Conservation (phyloP, 345 rosid species). For the Corchorus capsularis region DNA sequence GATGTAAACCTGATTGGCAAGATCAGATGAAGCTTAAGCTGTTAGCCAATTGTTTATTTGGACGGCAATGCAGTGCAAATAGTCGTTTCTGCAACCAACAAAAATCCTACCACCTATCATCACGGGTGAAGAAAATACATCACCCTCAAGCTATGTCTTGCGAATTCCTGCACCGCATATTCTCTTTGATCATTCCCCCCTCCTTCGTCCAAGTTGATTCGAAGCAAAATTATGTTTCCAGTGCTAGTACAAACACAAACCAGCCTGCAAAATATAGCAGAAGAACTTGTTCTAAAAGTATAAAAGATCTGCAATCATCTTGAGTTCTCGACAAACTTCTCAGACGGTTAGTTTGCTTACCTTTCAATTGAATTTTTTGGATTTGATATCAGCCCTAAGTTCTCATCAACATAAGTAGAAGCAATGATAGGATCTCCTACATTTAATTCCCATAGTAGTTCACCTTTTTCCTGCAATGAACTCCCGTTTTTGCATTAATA, state of each 20-base stretch:
- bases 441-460: slow-evolving; percentile 69
- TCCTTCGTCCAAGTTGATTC: slow-evolving; percentile 33
- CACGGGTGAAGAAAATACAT: slow-evolving; percentile 89
- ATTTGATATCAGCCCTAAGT: slow-evolving; percentile 51
- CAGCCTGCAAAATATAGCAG: slow-evolving; percentile 52
- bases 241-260: slow-evolving; percentile 71
- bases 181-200: slow-evolving; percentile 28
- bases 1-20: too few species aligned
- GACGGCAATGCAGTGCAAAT: slow-evolving; percentile 63
- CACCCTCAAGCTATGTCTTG: slow-evolving; percentile 59
- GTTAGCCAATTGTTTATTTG: too few species aligned
- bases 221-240: slow-evolving; percentile 61
- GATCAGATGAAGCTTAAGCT: too few species aligned
- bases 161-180: slow-evolving; percentile 52
- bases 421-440: slow-evolving; percentile 79
- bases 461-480: too few species aligned
- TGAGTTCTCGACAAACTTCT: too few species aligned
- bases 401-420: slow-evolving; percentile 87
- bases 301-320: neutral
- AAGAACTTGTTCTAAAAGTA: neutral
- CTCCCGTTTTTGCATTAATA: too few species aligned
- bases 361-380: slow-evolving; percentile 50
- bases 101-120: slow-evolving; percentile 88
- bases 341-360: slow-evolving; percentile 30
- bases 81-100: slow-evolving; percentile 89